Percentiles rank a stretch among this genome's conserved stretches.
Conservation (phyloP, 257 asterid genomes). For the Jasminum sambac region DNA sequence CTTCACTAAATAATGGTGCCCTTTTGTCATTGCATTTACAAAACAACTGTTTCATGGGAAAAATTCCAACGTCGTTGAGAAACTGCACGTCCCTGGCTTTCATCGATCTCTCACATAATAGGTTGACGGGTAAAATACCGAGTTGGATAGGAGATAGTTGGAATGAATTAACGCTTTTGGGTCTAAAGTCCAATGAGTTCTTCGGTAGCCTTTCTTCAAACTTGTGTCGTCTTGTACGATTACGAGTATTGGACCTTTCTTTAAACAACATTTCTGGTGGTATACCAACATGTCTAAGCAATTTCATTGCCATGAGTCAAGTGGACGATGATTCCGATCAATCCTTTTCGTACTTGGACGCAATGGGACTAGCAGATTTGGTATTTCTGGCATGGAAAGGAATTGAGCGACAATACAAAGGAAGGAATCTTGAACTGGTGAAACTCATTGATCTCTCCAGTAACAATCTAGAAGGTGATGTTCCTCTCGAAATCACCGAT, state of each 20-base stretch:
- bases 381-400: no score
- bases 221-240: conserved; percentile 1
- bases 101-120: conserved; percentile 20
- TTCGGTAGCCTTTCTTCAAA: conserved; percentile 8
- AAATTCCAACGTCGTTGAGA: conserved; percentile 23
- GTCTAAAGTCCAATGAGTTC: conserved; percentile 9
- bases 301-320: conserved; percentile 16
- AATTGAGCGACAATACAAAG: no score
- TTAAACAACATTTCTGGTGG: conserved; percentile 18
- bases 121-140: conserved; percentile 20
- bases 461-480: conserved; percentile 4
- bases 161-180: neutral
- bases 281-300: conserved; percentile 18
- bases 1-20: neutral
- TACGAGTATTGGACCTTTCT: conserved; percentile 30
- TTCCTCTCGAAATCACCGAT: conserved; percentile 14
- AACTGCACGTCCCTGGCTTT: conserved; percentile 8
- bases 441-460: conserved; percentile 21
- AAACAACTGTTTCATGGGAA: conserved; percentile 20
- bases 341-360: no score
- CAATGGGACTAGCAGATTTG: no score
- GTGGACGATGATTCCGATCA: no score
- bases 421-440: neutral
- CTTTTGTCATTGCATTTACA: neutral
- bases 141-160: conserved; percentile 19